Evolutionary conservation across 2,329 filamentous ascomycete species (phyloP).

Genomic region (Arachnomyces sp.): DNA sequence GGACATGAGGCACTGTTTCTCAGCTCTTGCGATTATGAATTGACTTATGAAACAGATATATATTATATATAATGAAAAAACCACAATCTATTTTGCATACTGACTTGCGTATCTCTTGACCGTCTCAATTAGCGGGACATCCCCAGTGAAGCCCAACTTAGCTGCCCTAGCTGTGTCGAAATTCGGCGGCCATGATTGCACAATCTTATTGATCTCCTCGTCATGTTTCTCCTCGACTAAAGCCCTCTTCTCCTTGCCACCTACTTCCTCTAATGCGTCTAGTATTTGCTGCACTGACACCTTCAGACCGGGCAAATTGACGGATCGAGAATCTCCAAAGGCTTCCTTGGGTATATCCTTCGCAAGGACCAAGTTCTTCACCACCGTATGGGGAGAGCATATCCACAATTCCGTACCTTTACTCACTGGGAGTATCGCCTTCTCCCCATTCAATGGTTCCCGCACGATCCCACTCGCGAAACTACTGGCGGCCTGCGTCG

Average conservation of each 20-base stretch:
- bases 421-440: conserved; percentile 45
- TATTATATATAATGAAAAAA: neutral
- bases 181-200: conserved; percentile 54
- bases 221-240: conserved; percentile 50
- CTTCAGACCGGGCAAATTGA: conserved; percentile 49
- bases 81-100: conserved; percentile 20
- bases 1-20: too few relatives aligned
- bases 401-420: conserved; percentile 51
- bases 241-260: conserved; percentile 47
- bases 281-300: conserved; percentile 55
- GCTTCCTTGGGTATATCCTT: conserved; percentile 43
- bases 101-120: conserved; percentile 31
- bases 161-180: conserved; percentile 50
- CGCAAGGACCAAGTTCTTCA: conserved; percentile 48
- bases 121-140: conserved; percentile 35
- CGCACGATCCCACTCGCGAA: conserved; percentile 49
- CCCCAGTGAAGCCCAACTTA: conserved; percentile 39
- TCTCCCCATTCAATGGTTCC: conserved; percentile 45
- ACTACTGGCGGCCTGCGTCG: conserved; percentile 45
- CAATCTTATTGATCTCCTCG: conserved; percentile 47
- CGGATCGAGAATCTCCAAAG: conserved; percentile 47
- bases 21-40: too few relatives aligned
- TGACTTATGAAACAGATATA: neutral
- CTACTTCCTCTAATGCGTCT: conserved; percentile 50
- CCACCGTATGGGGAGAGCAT: conserved; percentile 47